phyloP scores from a whole-genome alignment of 2,329 filamentous ascomycete species.

The Phaeosphaeria sp. region DNA sequence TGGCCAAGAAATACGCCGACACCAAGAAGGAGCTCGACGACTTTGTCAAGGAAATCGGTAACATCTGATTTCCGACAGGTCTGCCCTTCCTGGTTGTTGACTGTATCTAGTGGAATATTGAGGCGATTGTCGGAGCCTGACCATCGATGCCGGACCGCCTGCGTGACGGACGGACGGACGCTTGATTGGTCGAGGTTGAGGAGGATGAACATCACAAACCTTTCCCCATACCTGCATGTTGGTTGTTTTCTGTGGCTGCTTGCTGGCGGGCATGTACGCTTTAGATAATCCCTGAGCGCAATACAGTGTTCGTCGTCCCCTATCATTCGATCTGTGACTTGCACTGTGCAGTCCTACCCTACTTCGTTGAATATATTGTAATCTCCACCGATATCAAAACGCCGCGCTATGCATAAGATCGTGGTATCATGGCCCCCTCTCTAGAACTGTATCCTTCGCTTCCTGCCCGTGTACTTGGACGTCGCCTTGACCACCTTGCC shows the following conservation, averaged over 20 bases:
- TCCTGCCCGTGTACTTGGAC: conserved; percentile 93
- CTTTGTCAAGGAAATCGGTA: conserved; percentile 89
- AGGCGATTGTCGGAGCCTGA: conserved; percentile 25
- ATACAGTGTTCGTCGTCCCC: conserved; percentile 34
- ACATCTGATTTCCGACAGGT: conserved; percentile 69
- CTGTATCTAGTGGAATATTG: conserved; percentile 32
- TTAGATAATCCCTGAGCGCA: conserved; percentile 42
- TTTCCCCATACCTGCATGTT: conserved; percentile 34
- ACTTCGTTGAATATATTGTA: background rate
- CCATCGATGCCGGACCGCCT: background rate
- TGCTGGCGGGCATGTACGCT: conserved; percentile 36
- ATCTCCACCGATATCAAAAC: conserved; percentile 27
- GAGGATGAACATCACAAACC: conserved; percentile 25
- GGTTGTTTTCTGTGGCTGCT: conserved; percentile 33
- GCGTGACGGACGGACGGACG: background rate
- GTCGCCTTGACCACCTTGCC: conserved; percentile 92
- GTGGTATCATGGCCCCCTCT: conserved; percentile 25
- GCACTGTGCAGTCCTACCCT: background rate
- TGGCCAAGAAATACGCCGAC: conserved; percentile 84
- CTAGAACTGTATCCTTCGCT: conserved; percentile 80
- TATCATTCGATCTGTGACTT: conserved; percentile 1
- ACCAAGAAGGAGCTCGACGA: conserved; percentile 91
- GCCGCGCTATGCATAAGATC: conserved; percentile 45
- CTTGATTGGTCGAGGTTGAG: conserved; percentile 15
- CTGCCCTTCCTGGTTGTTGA: conserved; percentile 38